phyloP scores from a whole-genome alignment of 176 grass and related monocot species.

The Zea mays region Zm-B73-REFERENCE-NAM-5.0 NC_050099.1:95636001-95636500 shows the following conservation, averaged over 20 bases:
- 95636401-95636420: no score
- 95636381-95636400: no score
- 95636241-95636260: not conserved
- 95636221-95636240: slow-evolving; percentile 30
- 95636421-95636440: no score
- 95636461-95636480: no score
- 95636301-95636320: not conserved
- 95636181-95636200: slow-evolving; percentile 75
- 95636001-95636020: slow-evolving; percentile 20
- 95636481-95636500: no score
- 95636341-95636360: no score
- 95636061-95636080: slow-evolving; percentile 83
- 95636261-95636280: not conserved
- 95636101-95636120: slow-evolving; percentile 70
- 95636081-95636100: slow-evolving; percentile 70
- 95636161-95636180: slow-evolving; percentile 84
- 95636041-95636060: slow-evolving; percentile 98
- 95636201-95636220: slow-evolving; percentile 4
- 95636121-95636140: slow-evolving; percentile 82
- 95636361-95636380: no score
- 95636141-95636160: slow-evolving; percentile 78
- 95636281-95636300: slow-evolving; percentile 16
- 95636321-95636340: slow-evolving; percentile 4
- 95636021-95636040: slow-evolving; percentile 55
- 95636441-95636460: no score